Evolutionary conservation across 2,329 filamentous ascomycete genomes (phyloP), one percentile per base, ranked within the genome.

Genomic region (Cladosporium sp.): DNA sequence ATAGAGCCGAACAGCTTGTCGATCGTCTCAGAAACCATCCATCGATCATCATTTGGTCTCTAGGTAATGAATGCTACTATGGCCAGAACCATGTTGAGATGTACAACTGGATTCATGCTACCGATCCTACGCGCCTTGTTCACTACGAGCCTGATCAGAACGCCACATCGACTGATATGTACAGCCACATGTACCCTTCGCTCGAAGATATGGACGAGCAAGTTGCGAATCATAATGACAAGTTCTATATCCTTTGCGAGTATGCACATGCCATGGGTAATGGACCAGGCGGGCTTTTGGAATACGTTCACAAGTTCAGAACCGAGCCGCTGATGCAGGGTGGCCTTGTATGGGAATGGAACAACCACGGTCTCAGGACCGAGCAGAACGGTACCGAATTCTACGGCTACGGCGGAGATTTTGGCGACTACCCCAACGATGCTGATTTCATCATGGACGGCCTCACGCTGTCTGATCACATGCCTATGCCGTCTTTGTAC

Each of bases 41-140:
- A 0, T 85, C 80, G 12, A 77, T 90, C 56, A 83, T 90, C 50
- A 81, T 88, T 37, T 90, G 87, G 87, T 87, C 83, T 28, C 75
- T 90, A 0, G 87, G 87, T 0, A 90, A 89, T 65, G 87, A 89
- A 66, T 81, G 85, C 0, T 89, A 88, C 66, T 88, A 87, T 64
- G 87, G 87, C 0, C 73, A 75, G 7, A 89, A 90, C 65, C 84
- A 87, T 65, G 77, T 77, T 54, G 82, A 81, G 37, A 90, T 90
- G 87, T 86, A 86, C 65, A 73, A 84, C 4, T 85, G 80, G 65
- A 77, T 79, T 44, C 84, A 83, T 60, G 58, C 71, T 1, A 72
- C 77, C 10, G 85, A 89, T 61, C 77, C 80, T 0, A 78, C 76
- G 1, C 75, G 86, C 2, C 77, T 81, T 0, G 75, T 88, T 0